These are phyloP conservation scores for Psilocybe tampanensis DNA, from an alignment of 768 basidiomycete genomes.

Conservation along the genomic window DNA sequence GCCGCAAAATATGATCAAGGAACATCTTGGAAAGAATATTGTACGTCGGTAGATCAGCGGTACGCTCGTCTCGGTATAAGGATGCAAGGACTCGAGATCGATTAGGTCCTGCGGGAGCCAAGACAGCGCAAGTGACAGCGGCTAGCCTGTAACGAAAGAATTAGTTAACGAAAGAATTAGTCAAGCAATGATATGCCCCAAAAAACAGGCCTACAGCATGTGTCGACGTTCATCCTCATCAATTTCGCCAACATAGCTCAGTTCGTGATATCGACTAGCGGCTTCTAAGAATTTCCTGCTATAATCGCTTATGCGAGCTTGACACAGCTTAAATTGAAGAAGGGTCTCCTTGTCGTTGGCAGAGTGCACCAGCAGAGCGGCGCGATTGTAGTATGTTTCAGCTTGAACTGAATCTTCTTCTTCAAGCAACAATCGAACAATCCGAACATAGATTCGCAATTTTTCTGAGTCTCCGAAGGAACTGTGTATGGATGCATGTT, in stretches of 20 bases:
- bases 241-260: constrained; percentile 88
- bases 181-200: constrained; percentile 1
- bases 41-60: constrained; percentile 74
- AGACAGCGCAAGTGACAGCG: constrained; percentile 94
- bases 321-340: constrained; percentile 87
- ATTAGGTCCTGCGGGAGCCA: constrained; percentile 96
- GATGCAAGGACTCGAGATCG: constrained; percentile 92
- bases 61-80: constrained; percentile 92
- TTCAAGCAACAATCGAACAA: constrained; percentile 91
- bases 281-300: constrained; percentile 93
- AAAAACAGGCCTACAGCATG: constrained; percentile 69
- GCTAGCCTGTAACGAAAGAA: constrained; percentile 61
- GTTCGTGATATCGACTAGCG: constrained; percentile 90
- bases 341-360: constrained; percentile 78
- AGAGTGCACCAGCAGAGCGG: constrained; percentile 84
- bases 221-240: constrained; percentile 92
- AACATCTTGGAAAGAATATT: constrained; percentile 98
- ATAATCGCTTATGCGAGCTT: constrained; percentile 94
- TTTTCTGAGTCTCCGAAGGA: constrained; percentile 79
- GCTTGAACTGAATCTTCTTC: constrained; percentile 97
- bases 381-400: constrained; percentile 98
- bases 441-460: constrained; percentile 88
- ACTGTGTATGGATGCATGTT: constrained; percentile 7
- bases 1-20: constrained; percentile 93
- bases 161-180: constrained; percentile 4